Evolutionary conservation across 345 rosid genomes (phyloP).

Genomic region (Eucalyptus coolabah): DNA sequence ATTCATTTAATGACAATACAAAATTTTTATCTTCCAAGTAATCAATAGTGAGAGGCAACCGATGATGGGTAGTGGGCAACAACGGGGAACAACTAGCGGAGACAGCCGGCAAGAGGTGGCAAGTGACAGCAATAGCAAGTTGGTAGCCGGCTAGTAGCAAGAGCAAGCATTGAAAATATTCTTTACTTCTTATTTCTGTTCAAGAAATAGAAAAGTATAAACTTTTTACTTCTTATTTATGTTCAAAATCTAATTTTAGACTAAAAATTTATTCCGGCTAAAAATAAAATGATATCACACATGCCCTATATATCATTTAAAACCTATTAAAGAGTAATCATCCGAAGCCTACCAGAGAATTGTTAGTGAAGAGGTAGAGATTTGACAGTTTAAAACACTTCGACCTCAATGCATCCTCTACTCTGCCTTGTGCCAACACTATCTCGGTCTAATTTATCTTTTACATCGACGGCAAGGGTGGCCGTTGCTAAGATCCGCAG

Average conservation of each 20-base stretch:
- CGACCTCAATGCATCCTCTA: neutral
- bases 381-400: neutral
- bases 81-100: too few relatives aligned
- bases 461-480: neutral
- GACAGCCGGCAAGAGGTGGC: too few relatives aligned
- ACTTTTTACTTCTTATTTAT: too few relatives aligned
- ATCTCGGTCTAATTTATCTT: neutral
- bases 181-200: rapidly evolving
- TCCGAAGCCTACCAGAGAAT: neutral
- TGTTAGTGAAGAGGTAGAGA: neutral
- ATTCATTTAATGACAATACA: too few relatives aligned
- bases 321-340: neutral
- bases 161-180: too few relatives aligned
- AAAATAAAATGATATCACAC: too few relatives aligned
- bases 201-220: too few relatives aligned
- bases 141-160: too few relatives aligned
- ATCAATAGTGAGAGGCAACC: rapidly evolving
- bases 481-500: neutral
- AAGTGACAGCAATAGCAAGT: too few relatives aligned
- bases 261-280: too few relatives aligned
- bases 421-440: neutral
- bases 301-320: neutral
- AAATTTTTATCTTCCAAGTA: too few relatives aligned
- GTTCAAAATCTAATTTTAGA: too few relatives aligned
- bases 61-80: rapidly evolving